These are phyloP conservation scores for Juglanconis juglandina DNA, from an alignment of 2,329 filamentous ascomycete genomes.

Conservation along the genomic window DNA sequence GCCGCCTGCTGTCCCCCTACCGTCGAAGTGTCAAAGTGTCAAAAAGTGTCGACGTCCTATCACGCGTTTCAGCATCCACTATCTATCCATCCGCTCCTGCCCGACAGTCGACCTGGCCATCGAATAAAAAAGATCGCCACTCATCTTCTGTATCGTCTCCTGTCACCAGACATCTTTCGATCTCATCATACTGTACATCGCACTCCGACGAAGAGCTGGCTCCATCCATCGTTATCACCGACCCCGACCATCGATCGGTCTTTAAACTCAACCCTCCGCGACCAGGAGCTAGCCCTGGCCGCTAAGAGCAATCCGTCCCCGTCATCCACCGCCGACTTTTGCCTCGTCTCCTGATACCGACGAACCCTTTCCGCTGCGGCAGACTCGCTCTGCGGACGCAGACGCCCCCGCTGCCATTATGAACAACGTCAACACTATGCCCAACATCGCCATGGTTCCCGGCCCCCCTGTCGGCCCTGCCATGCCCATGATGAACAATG, in stretches of 20 bases:
- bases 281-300: constrained; percentile 1
- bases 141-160: not conserved
- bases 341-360: constrained; percentile 12
- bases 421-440: constrained; percentile 64
- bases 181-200: not conserved
- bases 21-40: not conserved
- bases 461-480: constrained; percentile 62
- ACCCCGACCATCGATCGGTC: constrained; percentile 9
- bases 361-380: constrained; percentile 22
- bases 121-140: constrained; percentile 3
- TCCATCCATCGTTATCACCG: constrained; percentile 12
- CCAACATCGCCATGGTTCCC: constrained; percentile 62
- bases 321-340: not conserved
- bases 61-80: constrained; percentile 12
- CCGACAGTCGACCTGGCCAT: not conserved
- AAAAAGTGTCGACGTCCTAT: constrained; percentile 4
- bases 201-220: constrained; percentile 16
- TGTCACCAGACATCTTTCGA: not conserved
- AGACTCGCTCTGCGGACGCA: constrained; percentile 37
- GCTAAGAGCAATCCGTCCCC: constrained; percentile 4
- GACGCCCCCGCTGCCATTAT: constrained; percentile 35
- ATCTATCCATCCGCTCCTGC: constrained; percentile 1
- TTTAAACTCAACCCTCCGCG: not conserved
- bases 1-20: not conserved
- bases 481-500: constrained; percentile 67